phyloP scores from a whole-genome alignment of 2,329 filamentous ascomycete genomes.

The Epichloe aotearoae region DNA sequence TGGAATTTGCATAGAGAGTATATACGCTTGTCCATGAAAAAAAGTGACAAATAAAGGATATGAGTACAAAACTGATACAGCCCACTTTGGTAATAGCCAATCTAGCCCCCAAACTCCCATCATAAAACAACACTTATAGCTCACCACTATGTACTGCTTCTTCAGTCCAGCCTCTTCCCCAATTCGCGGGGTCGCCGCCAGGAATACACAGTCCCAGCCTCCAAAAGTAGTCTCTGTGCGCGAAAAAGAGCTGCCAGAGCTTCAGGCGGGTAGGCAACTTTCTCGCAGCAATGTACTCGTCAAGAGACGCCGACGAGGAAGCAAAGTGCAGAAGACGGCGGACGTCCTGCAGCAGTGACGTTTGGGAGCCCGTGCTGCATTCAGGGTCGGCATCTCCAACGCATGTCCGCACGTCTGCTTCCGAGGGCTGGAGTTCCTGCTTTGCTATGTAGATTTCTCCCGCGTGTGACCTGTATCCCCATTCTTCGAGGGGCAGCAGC shows the following conservation, averaged over 20 bases:
- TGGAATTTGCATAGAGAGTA: background rate
- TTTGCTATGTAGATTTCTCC: slow-evolving; percentile 83
- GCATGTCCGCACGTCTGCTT: slow-evolving; percentile 59
- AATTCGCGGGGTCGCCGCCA: slow-evolving; percentile 57
- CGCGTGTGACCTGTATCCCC: slow-evolving; percentile 75
- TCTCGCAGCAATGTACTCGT: slow-evolving; percentile 18
- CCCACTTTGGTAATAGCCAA: background rate
- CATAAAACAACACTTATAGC: slow-evolving; percentile 14
- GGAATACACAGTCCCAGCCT: slow-evolving; percentile 80
- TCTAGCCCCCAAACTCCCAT: background rate
- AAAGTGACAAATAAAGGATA: background rate
- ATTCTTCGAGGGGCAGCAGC: slow-evolving; percentile 70
- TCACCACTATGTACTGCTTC: slow-evolving; percentile 14
- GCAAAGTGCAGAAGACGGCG: slow-evolving; percentile 14
- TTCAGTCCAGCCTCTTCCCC: slow-evolving; percentile 29
- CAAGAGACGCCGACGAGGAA: slow-evolving; percentile 12
- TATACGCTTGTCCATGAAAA: background rate
- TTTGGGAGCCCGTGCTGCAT: slow-evolving; percentile 55
- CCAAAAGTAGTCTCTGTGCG: slow-evolving; percentile 96
- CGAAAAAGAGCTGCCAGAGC: slow-evolving; percentile 87
- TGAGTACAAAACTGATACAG: background rate
- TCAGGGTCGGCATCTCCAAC: slow-evolving; percentile 53
- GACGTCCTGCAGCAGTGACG: slow-evolving; percentile 16
- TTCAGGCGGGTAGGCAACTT: slow-evolving; percentile 50
- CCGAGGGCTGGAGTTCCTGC: slow-evolving; percentile 50